Evolutionary conservation across 1,139 yeast genomes (phyloP).

Genomic region (Eremothecium cymbalariae): DNA sequence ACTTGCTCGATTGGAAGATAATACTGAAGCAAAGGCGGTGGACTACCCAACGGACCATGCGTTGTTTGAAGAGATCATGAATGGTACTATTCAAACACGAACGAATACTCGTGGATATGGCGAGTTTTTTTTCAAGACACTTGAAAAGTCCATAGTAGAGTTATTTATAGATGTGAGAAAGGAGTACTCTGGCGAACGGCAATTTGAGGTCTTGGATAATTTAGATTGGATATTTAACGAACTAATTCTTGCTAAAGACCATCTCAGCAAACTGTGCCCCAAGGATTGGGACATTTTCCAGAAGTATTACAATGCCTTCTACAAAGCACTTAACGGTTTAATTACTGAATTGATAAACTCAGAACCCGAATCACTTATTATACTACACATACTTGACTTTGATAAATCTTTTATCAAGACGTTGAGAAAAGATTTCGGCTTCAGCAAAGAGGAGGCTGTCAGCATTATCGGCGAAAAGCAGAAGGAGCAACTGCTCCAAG

Average conservation of each 20-base stretch:
- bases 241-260: conserved; percentile 52
- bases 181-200: conserved; percentile 44
- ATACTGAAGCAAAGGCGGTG: conserved; percentile 7
- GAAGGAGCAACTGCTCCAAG: conserved; percentile 53
- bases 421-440: conserved; percentile 41
- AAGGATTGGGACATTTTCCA: conserved; percentile 62
- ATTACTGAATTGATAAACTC: conserved; percentile 54
- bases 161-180: conserved; percentile 59
- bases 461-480: conserved; percentile 66
- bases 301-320: conserved; percentile 60
- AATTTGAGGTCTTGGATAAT: conserved; percentile 56
- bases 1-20: conserved; percentile 14
- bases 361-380: conserved; percentile 67
- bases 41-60: conserved; percentile 27
- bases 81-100: conserved; percentile 37
- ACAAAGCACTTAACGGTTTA: conserved; percentile 53
- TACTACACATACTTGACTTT: conserved; percentile 59
- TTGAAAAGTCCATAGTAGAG: conserved; percentile 54
- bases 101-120: conserved; percentile 54
- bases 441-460: conserved; percentile 36
- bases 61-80: conserved; percentile 32
- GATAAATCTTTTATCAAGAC: conserved; percentile 58
- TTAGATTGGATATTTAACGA: conserved; percentile 84
- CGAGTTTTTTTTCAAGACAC: conserved; percentile 51
- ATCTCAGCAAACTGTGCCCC: conserved; percentile 56